Conservation (phyloP, 129 eudicot genomes). For the Erigeron canadensis region DNA sequence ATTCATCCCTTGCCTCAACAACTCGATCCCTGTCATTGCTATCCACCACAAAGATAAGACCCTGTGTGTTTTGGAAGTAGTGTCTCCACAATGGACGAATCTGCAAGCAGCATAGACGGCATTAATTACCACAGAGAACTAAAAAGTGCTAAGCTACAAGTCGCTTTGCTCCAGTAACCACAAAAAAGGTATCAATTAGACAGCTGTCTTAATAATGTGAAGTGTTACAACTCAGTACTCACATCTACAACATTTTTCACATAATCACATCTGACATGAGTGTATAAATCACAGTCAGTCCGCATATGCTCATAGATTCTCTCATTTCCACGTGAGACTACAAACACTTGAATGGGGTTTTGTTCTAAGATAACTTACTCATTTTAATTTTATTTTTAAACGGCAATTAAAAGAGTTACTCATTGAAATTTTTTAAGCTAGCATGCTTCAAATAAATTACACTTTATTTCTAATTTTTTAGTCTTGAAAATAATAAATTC, state of each 20-base stretch:
- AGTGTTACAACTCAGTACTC: not conserved
- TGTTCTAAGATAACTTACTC: not conserved
- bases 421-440: no score
- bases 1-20: not conserved
- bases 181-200: not conserved
- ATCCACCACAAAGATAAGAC: not conserved
- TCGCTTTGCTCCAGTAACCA: not conserved
- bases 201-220: not conserved
- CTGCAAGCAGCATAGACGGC: not conserved
- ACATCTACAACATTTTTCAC: not conserved
- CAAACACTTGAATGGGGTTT: not conserved
- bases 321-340: not conserved
- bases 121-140: no score
- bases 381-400: no score
- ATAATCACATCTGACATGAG: not conserved
- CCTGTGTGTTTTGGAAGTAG: not conserved
- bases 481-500: not conserved
- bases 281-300: not conserved
- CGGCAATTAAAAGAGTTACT: no score
- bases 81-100: not conserved
- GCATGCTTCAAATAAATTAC: not conserved
- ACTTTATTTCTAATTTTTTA: no score
- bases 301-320: not conserved
- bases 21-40: constrained; percentile 2
- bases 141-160: not conserved